These are phyloP conservation scores for Fusarium sp. DNA, from an alignment of 2,329 filamentous ascomycete species.

Conservation along the genomic window DNA sequence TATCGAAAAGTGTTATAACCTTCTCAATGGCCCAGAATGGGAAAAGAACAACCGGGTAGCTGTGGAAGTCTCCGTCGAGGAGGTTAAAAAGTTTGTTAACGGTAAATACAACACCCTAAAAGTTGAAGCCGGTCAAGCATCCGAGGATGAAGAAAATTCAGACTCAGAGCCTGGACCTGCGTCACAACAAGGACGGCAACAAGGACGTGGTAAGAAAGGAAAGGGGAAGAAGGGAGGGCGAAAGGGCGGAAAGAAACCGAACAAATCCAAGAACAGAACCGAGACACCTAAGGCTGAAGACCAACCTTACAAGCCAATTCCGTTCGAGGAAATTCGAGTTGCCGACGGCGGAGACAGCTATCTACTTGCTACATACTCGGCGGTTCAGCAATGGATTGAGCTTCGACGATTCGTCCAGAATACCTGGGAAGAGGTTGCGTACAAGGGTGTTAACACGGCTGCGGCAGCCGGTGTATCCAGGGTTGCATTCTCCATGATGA, in stretches of 20 bases:
- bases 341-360: slow-evolving; percentile 56
- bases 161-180: background rate
- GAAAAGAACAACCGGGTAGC: background rate
- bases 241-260: slow-evolving; percentile 26
- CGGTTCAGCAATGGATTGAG: slow-evolving; percentile 53
- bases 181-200: background rate
- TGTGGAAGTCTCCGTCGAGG: slow-evolving; percentile 14
- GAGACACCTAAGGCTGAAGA: background rate
- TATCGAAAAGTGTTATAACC: slow-evolving; percentile 52
- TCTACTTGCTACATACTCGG: slow-evolving; percentile 56
- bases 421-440: slow-evolving; percentile 59
- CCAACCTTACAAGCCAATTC: slow-evolving; percentile 36
- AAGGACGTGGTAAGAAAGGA: slow-evolving; percentile 8
- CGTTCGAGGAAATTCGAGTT: slow-evolving; percentile 59
- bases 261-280: too few relatives aligned
- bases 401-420: slow-evolving; percentile 56
- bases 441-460: slow-evolving; percentile 58
- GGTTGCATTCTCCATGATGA: slow-evolving; percentile 56
- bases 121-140: background rate
- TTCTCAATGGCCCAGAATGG: slow-evolving; percentile 51
- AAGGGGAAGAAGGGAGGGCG: slow-evolving; percentile 34
- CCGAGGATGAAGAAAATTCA: slow-evolving; percentile 3
- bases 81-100: slow-evolving; percentile 21
- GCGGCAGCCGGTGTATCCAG: slow-evolving; percentile 59
- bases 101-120: background rate